These are phyloP conservation scores for Exophiala viscosa DNA, from an alignment of 2,329 filamentous ascomycete species.

Conservation along the genomic window DNA sequence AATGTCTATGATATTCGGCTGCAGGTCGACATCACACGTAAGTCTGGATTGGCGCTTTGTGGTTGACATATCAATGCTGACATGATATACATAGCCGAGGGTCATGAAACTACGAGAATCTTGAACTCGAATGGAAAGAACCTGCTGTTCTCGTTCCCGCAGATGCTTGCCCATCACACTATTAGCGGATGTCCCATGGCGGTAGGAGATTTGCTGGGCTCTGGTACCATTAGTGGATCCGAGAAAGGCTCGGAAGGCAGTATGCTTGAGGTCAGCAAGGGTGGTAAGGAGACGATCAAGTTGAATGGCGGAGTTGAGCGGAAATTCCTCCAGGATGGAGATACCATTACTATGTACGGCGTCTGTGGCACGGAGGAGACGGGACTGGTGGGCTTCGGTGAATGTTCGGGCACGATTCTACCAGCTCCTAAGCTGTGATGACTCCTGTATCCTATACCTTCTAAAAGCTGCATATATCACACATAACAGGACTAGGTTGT, in stretches of 20 bases:
- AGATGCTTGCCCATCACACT: slow-evolving; percentile 78
- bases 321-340: slow-evolving; percentile 70
- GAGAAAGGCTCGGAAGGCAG: slow-evolving; percentile 60
- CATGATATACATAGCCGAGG: slow-evolving; percentile 30
- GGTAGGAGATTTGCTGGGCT: slow-evolving; percentile 71
- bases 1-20: slow-evolving; percentile 67
- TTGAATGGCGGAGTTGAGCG: slow-evolving; percentile 64
- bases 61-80: slow-evolving; percentile 2
- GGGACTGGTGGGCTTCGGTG: slow-evolving; percentile 71
- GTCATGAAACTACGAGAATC: slow-evolving; percentile 56
- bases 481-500: not conserved
- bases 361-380: slow-evolving; percentile 60
- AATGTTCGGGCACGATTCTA: slow-evolving; percentile 63
- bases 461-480: no score
- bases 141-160: slow-evolving; percentile 76
- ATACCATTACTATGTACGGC: slow-evolving; percentile 64
- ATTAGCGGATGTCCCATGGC: slow-evolving; percentile 72
- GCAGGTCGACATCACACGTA: slow-evolving; percentile 60
- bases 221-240: slow-evolving; percentile 71
- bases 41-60: slow-evolving; percentile 28
- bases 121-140: slow-evolving; percentile 60
- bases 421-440: slow-evolving; percentile 36
- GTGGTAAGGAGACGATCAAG: slow-evolving; percentile 62
- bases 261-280: slow-evolving; percentile 67
- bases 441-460: no score